A percentile compares a stretch with the other conserved stretches of the same genome.
Evolutionary conservation across 2,329 filamentous ascomycete genomes (phyloP).

Genomic region (Gremmenia infestans): DNA sequence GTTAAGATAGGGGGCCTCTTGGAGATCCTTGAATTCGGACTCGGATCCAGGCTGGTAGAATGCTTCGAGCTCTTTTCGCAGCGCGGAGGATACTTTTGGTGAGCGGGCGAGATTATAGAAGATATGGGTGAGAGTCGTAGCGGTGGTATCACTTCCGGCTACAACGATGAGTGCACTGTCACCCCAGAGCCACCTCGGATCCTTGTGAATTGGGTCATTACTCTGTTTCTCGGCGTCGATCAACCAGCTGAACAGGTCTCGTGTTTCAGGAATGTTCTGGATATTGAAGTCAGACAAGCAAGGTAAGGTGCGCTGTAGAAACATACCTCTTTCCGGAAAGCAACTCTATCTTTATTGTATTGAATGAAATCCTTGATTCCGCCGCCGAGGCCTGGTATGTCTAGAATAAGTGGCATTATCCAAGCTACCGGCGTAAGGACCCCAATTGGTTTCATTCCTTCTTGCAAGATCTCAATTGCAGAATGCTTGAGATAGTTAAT

Average conservation of each 20-base stretch:
- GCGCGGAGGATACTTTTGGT: conserved; percentile 6
- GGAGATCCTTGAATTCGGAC: conserved; percentile 8
- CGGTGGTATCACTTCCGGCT: conserved; percentile 39
- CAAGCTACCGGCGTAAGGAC: conserved; percentile 19
- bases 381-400: conserved; percentile 10
- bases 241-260: conserved; percentile 4
- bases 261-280: neutral
- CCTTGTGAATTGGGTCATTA: conserved; percentile 3
- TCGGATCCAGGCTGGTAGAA: conserved; percentile 6
- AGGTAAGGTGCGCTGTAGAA: conserved; percentile 9
- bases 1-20: conserved; percentile 28
- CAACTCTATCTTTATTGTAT: neutral
- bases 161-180: conserved; percentile 31
- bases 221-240: neutral
- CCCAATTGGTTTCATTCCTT: conserved; percentile 11
- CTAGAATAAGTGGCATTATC: conserved; percentile 16
- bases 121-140: conserved; percentile 35
- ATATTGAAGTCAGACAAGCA: neutral
- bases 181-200: conserved; percentile 14
- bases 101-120: conserved; percentile 33
- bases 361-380: conserved; percentile 6
- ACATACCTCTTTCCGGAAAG: conserved; percentile 8
- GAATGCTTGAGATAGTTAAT: neutral
- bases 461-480: conserved; percentile 12
- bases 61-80: conserved; percentile 15